These are phyloP conservation scores for Dicorynia guianensis DNA, from an alignment of 306 rosid species.

Conservation along the genomic window DNA sequence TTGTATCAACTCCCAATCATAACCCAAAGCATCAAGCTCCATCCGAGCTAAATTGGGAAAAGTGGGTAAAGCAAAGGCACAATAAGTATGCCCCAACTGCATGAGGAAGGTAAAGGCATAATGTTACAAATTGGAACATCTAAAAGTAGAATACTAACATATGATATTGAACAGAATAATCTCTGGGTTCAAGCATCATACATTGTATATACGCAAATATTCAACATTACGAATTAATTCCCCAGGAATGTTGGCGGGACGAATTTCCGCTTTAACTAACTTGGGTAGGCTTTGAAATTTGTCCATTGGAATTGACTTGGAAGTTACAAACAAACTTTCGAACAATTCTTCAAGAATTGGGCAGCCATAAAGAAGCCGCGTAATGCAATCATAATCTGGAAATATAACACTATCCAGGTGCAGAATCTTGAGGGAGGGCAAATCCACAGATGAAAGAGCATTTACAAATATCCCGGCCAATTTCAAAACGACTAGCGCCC, in stretches of 20 bases:
- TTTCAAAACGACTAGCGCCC: background rate
- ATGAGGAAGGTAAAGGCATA: no score
- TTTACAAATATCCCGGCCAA: background rate
- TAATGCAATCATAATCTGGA: background rate
- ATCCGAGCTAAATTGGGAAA: background rate
- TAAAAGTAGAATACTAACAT: no score
- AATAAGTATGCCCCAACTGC: no score
- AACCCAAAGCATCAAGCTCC: background rate
- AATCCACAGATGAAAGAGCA: background rate
- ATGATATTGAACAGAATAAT: no score
- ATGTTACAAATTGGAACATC: no score
- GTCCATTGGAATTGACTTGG: no score
- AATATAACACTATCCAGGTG: background rate
- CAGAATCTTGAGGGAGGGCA: background rate
- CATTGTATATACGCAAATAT: no score
- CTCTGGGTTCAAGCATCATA: no score
- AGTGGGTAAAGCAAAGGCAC: background rate
- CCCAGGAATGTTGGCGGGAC: no score
- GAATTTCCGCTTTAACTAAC: no score
- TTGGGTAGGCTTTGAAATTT: no score
- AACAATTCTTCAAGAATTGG: constrained; percentile 31
- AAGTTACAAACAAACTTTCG: no score
- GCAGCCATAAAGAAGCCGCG: constrained; percentile 22
- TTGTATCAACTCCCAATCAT: background rate
- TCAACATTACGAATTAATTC: background rate